A percentile compares a stretch with the other conserved stretches of the same genome.
Conservation (phyloP, 2,329 filamentous ascomycete species). For the Aspergillus costaricaensis region DNA sequence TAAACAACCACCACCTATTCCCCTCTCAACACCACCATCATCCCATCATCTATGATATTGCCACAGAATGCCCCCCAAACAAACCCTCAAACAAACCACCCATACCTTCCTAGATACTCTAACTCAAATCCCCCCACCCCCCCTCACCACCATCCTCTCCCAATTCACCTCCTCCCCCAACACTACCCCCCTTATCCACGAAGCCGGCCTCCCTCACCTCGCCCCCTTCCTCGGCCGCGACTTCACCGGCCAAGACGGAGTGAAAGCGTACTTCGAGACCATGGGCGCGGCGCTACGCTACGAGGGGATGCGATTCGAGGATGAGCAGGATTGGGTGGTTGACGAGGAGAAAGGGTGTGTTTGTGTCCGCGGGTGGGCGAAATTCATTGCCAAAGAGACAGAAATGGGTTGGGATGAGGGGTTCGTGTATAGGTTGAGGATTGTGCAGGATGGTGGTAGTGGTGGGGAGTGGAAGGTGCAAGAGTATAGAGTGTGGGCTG, state of each 20-base stretch:
- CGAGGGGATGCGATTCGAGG: constrained; percentile 41
- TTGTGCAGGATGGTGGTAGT: constrained; percentile 31
- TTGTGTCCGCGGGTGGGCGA: constrained; percentile 36
- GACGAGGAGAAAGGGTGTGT: constrained; percentile 37
- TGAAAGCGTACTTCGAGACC: constrained; percentile 41
- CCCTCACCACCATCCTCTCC: constrained; percentile 40
- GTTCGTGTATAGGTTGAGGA: constrained; percentile 42
- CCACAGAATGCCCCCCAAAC: neutral
- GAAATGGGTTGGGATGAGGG: constrained; percentile 44
- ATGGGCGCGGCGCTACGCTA: constrained; percentile 35
- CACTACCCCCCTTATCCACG: constrained; percentile 31
- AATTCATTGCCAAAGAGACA: constrained; percentile 38
- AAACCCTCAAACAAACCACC: constrained; percentile 18
- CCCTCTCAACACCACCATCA: neutral
- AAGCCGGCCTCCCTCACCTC: constrained; percentile 44
- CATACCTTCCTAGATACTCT: constrained; percentile 36
- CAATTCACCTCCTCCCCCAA: constrained; percentile 34
- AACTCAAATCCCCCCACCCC: constrained; percentile 24
- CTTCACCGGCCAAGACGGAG: constrained; percentile 40
- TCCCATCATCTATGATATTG: too few relatives aligned
- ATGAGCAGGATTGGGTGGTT: constrained; percentile 39
- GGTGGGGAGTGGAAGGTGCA: constrained; percentile 33
- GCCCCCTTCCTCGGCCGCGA: constrained; percentile 46
- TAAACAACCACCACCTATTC: neutral
- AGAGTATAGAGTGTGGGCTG: constrained; percentile 47